These are phyloP conservation scores for Tricholoma bakamatsutake DNA, from an alignment of 768 basidiomycete genomes.

Conservation along the genomic window DNA sequence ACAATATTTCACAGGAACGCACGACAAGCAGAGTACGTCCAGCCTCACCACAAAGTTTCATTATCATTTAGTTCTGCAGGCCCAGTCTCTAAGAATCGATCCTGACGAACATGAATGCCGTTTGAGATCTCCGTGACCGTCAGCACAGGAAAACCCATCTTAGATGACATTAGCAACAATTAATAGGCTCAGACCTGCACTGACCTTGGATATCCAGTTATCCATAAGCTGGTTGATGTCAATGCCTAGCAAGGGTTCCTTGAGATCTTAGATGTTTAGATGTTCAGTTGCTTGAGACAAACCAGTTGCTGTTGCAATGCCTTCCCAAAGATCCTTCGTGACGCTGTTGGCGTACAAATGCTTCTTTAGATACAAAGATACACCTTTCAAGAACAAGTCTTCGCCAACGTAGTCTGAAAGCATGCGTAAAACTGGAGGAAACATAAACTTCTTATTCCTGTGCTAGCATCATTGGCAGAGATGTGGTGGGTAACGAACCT, in stretches of 20 bases:
- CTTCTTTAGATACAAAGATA: slow-evolving; percentile 88
- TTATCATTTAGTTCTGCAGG: slow-evolving; percentile 76
- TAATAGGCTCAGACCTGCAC: background rate
- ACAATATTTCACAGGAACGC: background rate
- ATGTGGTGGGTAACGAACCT: slow-evolving; percentile 31
- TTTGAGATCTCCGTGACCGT: slow-evolving; percentile 72
- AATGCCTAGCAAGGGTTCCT: slow-evolving; percentile 29
- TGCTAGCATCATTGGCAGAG: background rate
- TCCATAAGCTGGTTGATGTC: slow-evolving; percentile 82
- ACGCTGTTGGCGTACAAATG: slow-evolving; percentile 81
- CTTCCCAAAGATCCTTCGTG: slow-evolving; percentile 84
- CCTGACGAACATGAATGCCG: slow-evolving; percentile 78
- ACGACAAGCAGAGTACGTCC: background rate
- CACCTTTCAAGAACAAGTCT: slow-evolving; percentile 81
- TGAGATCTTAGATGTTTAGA: background rate
- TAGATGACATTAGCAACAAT: slow-evolving; percentile 21
- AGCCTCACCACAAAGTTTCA: slow-evolving; percentile 73
- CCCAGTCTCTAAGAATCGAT: slow-evolving; percentile 90
- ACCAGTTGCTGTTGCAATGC: slow-evolving; percentile 71
- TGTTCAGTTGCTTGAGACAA: slow-evolving; percentile 1
- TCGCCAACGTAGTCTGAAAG: slow-evolving; percentile 86
- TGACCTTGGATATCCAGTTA: slow-evolving; percentile 82
- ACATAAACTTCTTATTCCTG: background rate
- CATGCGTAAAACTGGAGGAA: slow-evolving; percentile 79
- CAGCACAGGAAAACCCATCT: slow-evolving; percentile 84